These are phyloP conservation scores for Penium margaritaceum DNA, from an alignment of 139 green algal species.

Conservation along the genomic window DNA sequence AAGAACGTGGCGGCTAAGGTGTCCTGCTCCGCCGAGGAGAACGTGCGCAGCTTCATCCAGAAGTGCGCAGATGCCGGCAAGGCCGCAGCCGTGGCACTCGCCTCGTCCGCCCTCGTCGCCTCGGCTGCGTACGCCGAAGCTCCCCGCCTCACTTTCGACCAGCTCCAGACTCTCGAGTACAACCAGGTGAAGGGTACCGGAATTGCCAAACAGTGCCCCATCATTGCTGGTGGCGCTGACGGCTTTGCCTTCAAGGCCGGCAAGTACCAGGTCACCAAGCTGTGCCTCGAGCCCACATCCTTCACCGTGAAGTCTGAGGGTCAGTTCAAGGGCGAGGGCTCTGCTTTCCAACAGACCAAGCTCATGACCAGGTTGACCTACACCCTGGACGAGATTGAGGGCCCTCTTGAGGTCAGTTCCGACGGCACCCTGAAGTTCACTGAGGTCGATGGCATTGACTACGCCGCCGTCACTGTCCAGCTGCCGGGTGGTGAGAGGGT, in stretches of 20 bases:
- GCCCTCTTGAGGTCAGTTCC: conserved; percentile 48
- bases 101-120: conserved; percentile 30
- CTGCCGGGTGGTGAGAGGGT: conserved; percentile 95
- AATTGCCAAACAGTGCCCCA: conserved; percentile 96
- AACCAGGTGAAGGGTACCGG: conserved; percentile 95
- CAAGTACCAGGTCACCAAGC: conserved; percentile 85
- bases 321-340: conserved; percentile 24
- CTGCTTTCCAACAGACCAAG: conserved; percentile 81
- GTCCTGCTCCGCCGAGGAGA: conserved; percentile 31
- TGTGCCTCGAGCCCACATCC: conserved; percentile 97
- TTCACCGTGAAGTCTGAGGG: conserved; percentile 58
- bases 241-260: conserved; percentile 49
- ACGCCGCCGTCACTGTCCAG: conserved; percentile 92
- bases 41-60: conserved; percentile 22
- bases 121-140: not conserved
- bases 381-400: conserved; percentile 80
- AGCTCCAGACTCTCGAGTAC: conserved; percentile 94
- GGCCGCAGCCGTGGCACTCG: conserved; percentile 32
- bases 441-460: conserved; percentile 97
- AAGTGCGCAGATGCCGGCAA: conserved; percentile 41
- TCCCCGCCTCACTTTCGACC: conserved; percentile 75
- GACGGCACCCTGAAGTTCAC: conserved; percentile 81
- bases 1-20: not conserved
- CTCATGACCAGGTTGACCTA: conserved; percentile 99
- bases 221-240: conserved; percentile 54